These are phyloP conservation scores for Cucurbita moschata DNA, from an alignment of 306 rosid species.

Conservation along the genomic window DNA sequence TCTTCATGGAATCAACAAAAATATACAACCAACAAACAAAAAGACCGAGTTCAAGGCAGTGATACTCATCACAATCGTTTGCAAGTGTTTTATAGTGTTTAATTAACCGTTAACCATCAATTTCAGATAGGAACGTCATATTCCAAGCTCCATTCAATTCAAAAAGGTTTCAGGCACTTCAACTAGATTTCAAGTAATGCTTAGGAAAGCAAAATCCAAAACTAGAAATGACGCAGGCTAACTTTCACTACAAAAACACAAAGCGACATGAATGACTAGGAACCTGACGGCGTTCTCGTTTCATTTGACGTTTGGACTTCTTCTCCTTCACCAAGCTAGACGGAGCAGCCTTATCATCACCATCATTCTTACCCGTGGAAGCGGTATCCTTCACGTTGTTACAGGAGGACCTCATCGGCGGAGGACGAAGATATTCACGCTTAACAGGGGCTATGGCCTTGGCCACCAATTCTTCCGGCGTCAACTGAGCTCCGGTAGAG, in stretches of 20 bases:
- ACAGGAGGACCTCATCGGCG: slow-evolving; percentile 29
- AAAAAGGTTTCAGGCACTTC: background rate
- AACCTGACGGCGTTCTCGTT: slow-evolving; percentile 89
- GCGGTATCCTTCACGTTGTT: slow-evolving; percentile 12
- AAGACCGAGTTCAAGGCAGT: background rate
- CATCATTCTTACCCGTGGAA: slow-evolving; percentile 13
- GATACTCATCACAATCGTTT: background rate
- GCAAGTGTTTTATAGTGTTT: background rate
- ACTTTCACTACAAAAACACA: background rate
- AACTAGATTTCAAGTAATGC: no score
- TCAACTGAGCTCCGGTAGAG: slow-evolving; percentile 12
- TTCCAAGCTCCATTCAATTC: background rate
- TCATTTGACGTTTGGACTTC: slow-evolving; percentile 90
- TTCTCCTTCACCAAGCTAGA: slow-evolving; percentile 42
- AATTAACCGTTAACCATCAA: background rate
- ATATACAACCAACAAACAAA: background rate
- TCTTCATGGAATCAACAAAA: background rate
- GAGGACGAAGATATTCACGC: slow-evolving; percentile 44
- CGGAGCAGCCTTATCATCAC: slow-evolving; percentile 10
- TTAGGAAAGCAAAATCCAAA: background rate
- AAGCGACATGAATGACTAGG: background rate
- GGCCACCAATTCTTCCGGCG: slow-evolving; percentile 59
- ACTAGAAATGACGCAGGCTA: background rate
- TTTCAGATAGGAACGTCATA: background rate
- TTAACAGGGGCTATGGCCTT: slow-evolving; percentile 74